Evolutionary conservation across 306 rosid genomes (phyloP).

Genomic region (Acacia confusa): DNA sequence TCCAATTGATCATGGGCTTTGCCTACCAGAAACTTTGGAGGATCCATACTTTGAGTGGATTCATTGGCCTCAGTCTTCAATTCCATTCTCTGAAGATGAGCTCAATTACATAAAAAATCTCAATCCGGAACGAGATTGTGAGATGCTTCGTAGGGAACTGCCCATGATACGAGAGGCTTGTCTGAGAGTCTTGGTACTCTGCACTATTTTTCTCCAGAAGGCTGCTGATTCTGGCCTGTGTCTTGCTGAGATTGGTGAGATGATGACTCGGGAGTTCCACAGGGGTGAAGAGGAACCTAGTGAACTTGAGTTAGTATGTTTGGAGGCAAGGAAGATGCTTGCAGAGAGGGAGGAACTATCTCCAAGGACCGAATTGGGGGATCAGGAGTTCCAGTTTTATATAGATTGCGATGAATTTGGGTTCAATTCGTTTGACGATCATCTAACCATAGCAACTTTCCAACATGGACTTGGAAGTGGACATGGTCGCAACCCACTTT

Average conservation of each 20-base stretch:
- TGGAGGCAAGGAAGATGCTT: conserved; percentile 74
- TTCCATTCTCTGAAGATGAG: conserved; percentile 92
- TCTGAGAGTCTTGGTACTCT: conserved; percentile 84
- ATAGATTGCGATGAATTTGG: conserved; percentile 69
- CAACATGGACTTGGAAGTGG: conserved; percentile 50
- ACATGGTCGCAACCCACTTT: conserved; percentile 54
- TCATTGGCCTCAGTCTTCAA: conserved; percentile 99
- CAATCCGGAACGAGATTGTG: conserved; percentile 61
- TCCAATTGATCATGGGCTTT: conserved; percentile 98
- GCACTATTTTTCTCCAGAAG: conserved; percentile 86
- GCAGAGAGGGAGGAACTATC: conserved; percentile 67
- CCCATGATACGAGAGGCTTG: conserved; percentile 98
- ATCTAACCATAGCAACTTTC: conserved; percentile 42
- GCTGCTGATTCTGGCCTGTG: conserved; percentile 81
- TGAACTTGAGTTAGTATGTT: conserved; percentile 86
- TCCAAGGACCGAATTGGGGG: conserved; percentile 54
- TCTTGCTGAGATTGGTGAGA: conserved; percentile 95
- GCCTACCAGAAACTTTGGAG: conserved; percentile 91
- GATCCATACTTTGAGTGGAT: conserved; percentile 99
- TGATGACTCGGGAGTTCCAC: conserved; percentile 93
- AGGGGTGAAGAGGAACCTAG: conserved; percentile 94
- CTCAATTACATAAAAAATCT: conserved; percentile 71
- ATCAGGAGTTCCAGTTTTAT: conserved; percentile 67
- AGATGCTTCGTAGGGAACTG: conserved; percentile 78
- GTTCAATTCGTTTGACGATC: conserved; percentile 45